phyloP scores from a whole-genome alignment of 257 asterid species.

The Eucommia ulmoides region DNA sequence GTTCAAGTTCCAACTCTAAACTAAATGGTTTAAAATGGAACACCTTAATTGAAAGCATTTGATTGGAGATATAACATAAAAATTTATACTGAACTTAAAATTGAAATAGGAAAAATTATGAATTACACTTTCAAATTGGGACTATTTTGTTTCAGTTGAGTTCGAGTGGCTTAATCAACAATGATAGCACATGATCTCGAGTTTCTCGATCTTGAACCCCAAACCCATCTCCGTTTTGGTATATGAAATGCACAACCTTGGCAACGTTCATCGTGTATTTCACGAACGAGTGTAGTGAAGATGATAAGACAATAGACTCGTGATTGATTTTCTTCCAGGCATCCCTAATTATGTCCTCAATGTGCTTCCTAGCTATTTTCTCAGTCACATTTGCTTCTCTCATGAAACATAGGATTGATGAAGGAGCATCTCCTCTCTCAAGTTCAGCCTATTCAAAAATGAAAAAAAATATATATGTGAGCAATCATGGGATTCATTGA shows the following conservation, averaged over 20 bases:
- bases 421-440: constrained; percentile 54
- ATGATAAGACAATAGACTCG: too few relatives aligned
- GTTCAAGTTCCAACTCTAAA: too few relatives aligned
- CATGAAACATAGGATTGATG: constrained; percentile 54
- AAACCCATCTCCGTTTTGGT: constrained; percentile 54
- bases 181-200: constrained; percentile 27
- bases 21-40: too few relatives aligned
- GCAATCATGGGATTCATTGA: too few relatives aligned
- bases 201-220: constrained; percentile 39
- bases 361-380: constrained; percentile 27
- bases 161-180: constrained; percentile 29
- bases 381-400: constrained; percentile 31
- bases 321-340: constrained; percentile 42
- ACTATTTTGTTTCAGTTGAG: constrained; percentile 1
- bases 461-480: too few relatives aligned
- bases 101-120: too few relatives aligned
- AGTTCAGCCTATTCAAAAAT: constrained; percentile 46
- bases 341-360: constrained; percentile 9
- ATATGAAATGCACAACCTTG: constrained; percentile 33
- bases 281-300: constrained; percentile 5
- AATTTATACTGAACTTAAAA: too few relatives aligned
- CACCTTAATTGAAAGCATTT: too few relatives aligned
- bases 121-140: too few relatives aligned
- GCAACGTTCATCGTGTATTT: constrained; percentile 28
- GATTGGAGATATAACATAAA: too few relatives aligned